Evolutionary conservation across 805 yeast species (phyloP), one percentile per base, ranked within the genome.

Genomic region (Metschnikowia cubensis): DNA sequence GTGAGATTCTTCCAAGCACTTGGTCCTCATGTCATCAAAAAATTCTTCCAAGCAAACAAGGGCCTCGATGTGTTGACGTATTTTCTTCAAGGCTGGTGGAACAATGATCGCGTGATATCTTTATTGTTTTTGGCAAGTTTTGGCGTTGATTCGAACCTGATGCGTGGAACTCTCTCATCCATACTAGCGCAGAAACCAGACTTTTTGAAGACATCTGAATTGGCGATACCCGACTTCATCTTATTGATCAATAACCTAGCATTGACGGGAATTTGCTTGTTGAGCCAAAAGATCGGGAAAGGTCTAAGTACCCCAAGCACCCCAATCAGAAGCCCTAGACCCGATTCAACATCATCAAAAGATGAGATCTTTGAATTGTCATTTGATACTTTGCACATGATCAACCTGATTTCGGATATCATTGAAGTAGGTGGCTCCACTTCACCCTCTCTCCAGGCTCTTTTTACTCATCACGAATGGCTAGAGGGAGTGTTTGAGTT

Each of bases 41-140:
- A 75, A 21, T 85, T 86, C 53, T 69, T 75, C 32, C 74, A 72
- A 13, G 57, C 56, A 7, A 77, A 74, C 48, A 73, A 74, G 47
- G 89, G 89, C 0, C 63, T 79, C 25, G 74, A 70, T 47, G 75
- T 78, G 8, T 62, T 80, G 47, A 73, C 77, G 3, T 74, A 71
- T 49, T 65, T 70, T 43, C 52, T 84, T 45, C 64, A 74, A 54
- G 60, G 65, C 41, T 73, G 77, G 73, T 80, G 84, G 82, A 53
- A 59, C 21, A 75, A 79, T 55, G 73, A 75, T 51, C 73, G 73
- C 36, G 61, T 83, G 4, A 57, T 75, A 10, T 59, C 74, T 33
- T 56, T 69, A 8, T 55, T 80, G 11, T 70, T 79, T 57, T 60
- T 76, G 46, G 75, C 81, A 5, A 68, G 76, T 14, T 72, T 80